phyloP scores from a whole-genome alignment of 2,329 filamentous ascomycete species.

The Ophiostoma montium region DNA sequence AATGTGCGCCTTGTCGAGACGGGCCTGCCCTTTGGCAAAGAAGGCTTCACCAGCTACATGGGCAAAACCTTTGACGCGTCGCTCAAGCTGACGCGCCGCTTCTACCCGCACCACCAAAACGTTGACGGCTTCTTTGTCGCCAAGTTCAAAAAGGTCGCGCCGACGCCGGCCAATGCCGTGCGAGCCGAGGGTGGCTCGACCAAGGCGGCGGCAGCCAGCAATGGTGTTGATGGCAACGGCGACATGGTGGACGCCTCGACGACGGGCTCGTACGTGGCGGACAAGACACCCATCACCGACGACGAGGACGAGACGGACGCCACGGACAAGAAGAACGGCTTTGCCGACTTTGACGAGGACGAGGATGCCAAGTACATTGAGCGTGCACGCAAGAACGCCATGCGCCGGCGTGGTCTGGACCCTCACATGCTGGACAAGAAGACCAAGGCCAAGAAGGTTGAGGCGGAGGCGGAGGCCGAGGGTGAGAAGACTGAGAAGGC shows the following conservation, averaged over 20 bases:
- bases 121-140: conserved; percentile 94
- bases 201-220: conserved; percentile 9
- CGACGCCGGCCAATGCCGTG: conserved; percentile 50
- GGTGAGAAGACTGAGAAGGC: conserved; percentile 8
- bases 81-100: conserved; percentile 69
- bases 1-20: conserved; percentile 92
- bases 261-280: conserved; percentile 25
- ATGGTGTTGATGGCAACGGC: conserved; percentile 13
- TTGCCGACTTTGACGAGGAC: conserved; percentile 62
- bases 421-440: conserved; percentile 42
- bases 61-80: conserved; percentile 83
- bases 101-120: conserved; percentile 68
- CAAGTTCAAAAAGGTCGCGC: conserved; percentile 87
- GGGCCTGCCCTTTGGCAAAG: conserved; percentile 75
- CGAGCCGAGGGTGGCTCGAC: conserved; percentile 14
- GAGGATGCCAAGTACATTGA: conserved; percentile 60
- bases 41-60: conserved; percentile 82
- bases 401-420: conserved; percentile 61
- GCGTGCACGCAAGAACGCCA: conserved; percentile 56
- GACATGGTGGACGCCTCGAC: conserved; percentile 27
- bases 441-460: neutral
- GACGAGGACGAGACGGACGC: conserved; percentile 27
- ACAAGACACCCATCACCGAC: conserved; percentile 53
- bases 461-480: neutral
- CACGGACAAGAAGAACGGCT: conserved; percentile 25